Conservation (phyloP, 805 yeast species). For the Kodamaea nitidulidarum region DNA sequence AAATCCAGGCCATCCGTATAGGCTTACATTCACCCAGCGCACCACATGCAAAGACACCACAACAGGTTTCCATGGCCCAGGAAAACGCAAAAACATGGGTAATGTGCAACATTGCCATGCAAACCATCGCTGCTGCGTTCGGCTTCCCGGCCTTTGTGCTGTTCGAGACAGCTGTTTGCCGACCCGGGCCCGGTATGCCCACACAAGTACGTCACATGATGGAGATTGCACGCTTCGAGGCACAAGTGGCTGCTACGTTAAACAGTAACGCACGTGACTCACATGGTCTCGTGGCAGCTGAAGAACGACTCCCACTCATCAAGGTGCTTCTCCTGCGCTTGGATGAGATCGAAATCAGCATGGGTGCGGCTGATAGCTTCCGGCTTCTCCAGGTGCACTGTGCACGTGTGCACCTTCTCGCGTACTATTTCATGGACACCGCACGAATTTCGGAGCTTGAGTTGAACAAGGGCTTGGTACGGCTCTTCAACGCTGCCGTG, state of each 20-base stretch:
- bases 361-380: conserved; percentile 55
- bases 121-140: conserved; percentile 83
- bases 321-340: conserved; percentile 67
- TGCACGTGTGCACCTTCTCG: conserved; percentile 74
- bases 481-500: conserved; percentile 76
- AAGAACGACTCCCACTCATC: conserved; percentile 72
- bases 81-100: conserved; percentile 93
- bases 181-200: conserved; percentile 44
- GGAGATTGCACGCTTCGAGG: conserved; percentile 80
- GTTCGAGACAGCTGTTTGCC: conserved; percentile 54
- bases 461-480: conserved; percentile 66
- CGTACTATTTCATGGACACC: conserved; percentile 77
- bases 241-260: conserved; percentile 74
- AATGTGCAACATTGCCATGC: conserved; percentile 87
- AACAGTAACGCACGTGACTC: conserved; percentile 67
- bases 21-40: conserved; percentile 70
- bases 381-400: conserved; percentile 66
- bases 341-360: conserved; percentile 66
- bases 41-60: conserved; percentile 12
- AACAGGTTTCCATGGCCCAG: conserved; percentile 45
- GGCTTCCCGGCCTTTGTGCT: conserved; percentile 93
- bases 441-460: conserved; percentile 51
- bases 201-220: conserved; percentile 67
- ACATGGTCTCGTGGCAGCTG: conserved; percentile 58
- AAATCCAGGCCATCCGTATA: conserved; percentile 87